These are phyloP conservation scores for Gynandropsis gynandra DNA, from an alignment of 345 rosid species.

Conservation along the genomic window DNA sequence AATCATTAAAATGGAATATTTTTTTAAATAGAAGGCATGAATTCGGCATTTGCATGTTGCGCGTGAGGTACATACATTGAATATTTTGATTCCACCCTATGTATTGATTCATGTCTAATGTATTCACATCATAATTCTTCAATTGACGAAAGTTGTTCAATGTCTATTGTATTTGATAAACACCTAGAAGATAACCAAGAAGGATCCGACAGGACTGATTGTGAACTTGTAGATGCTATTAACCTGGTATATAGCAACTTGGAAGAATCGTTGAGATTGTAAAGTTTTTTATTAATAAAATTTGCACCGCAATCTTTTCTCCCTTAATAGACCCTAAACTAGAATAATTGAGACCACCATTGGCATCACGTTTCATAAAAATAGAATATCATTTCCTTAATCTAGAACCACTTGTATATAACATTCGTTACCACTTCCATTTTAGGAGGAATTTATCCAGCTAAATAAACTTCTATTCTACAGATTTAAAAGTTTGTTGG, in stretches of 20 bases:
- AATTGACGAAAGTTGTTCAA: constrained; percentile 49
- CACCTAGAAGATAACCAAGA: constrained; percentile 54
- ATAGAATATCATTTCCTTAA: too few species aligned
- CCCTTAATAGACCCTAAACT: too few species aligned
- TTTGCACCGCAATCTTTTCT: too few species aligned
- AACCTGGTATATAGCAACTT: constrained; percentile 58
- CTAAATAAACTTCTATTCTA: too few species aligned
- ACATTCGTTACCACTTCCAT: too few species aligned
- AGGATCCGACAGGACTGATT: constrained; percentile 65
- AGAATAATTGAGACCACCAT: too few species aligned
- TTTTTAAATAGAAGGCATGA: constrained; percentile 55
- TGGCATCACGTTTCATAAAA: too few species aligned
- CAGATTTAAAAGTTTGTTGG: too few species aligned
- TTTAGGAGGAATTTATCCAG: too few species aligned
- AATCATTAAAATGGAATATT: constrained; percentile 45
- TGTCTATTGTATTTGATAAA: constrained; percentile 55
- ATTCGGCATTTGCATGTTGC: constrained; percentile 52
- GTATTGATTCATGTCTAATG: background rate
- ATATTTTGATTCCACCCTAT: background rate
- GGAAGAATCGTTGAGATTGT: too few species aligned
- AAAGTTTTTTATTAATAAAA: too few species aligned
- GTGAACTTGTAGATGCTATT: constrained; percentile 63
- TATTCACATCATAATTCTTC: constrained; percentile 56
- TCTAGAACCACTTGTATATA: too few species aligned
- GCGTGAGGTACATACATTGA: constrained; percentile 41